Evolutionary conservation across 345 rosid species (phyloP), one percentile per base, ranked within the genome.

Genomic region (Acer saccharum): DNA sequence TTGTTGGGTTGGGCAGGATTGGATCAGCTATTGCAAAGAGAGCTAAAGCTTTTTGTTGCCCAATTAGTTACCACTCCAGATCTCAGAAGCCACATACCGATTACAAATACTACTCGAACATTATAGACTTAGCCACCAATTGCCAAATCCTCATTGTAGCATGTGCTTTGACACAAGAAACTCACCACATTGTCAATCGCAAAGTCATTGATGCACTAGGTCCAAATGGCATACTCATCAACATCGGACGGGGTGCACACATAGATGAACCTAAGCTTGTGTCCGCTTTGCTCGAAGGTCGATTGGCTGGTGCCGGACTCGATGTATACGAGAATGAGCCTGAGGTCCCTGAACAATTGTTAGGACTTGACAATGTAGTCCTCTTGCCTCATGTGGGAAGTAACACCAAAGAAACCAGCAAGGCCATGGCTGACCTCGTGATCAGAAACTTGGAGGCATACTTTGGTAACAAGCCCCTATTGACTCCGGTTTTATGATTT

Each of bases 271-370:
- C 82, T 0, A 89, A 86, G 81, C 90, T 87, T 3, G 89, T 90
- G 27, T 86, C 90, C 57, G 94, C 97, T 43, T 73, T 90, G 81
- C 81, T 84, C 0, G 89, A 90, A 80, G 91, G 94, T 32, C 82
- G 90, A 73, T 74, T 90, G 25, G 88, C 86, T 20, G 89, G 93
- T 21, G 93, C 91, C 0, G 90, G 93, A 27, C 86, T 91, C 1
- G 92, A 89, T 73, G 94, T 87, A 7, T 90, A 72, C 55, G 86
- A 85, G 68, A 82, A 89, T 17, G 97, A 92, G 71, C 94, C 90
- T 23, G 78, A 84, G 9, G 89, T 81, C n/a, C 90, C 91, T 2
- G 88, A 87, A 80, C 75, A 87, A 57, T 73, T 90, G 71, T 77
- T 87, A 18, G 65, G 73, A 68, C 82, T 88, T 52, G 84, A 82